phyloP scores from a whole-genome alignment of 257 asterid genomes.

The Solanum habrochaites region DNA sequence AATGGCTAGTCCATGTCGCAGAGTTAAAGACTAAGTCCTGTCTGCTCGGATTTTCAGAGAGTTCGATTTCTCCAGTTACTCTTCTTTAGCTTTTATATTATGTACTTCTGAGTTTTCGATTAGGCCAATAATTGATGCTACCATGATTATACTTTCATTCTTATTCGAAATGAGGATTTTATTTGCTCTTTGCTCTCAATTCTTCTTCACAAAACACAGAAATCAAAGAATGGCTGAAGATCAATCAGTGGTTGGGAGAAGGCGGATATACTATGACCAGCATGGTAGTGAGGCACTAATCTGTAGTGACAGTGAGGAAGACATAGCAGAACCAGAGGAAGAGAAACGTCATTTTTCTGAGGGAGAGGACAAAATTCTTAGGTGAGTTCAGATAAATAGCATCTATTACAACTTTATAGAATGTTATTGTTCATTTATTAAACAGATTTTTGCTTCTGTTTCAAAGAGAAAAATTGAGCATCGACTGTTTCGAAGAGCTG shows the following conservation, averaged over 20 bases:
- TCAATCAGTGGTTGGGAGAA: constrained; percentile 83
- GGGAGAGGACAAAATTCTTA: constrained; percentile 68
- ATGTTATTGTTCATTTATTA: background rate
- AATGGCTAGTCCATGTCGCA: too few relatives aligned
- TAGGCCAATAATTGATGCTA: background rate
- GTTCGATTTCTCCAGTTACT: background rate
- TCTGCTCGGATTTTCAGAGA: too few relatives aligned
- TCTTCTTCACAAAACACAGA: constrained; percentile 54
- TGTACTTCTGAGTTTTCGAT: background rate
- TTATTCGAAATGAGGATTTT: constrained; percentile 1
- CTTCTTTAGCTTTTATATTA: background rate
- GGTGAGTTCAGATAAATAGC: constrained; percentile 23
- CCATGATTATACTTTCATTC: constrained; percentile 1
- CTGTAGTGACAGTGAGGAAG: constrained; percentile 99
- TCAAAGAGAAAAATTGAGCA: background rate
- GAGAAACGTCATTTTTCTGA: constrained; percentile 70
- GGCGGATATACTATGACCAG: constrained; percentile 84
- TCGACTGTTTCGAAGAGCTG: background rate
- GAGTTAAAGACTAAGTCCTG: too few relatives aligned
- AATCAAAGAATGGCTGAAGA: constrained; percentile 98
- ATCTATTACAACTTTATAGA: background rate
- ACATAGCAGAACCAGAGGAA: constrained; percentile 40
- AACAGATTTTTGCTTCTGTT: background rate
- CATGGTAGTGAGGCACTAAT: constrained; percentile 86
- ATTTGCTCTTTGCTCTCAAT: constrained; percentile 24